Percentiles rank a stretch among this genome's conserved stretches.
Conservation (phyloP, 129 eudicot genomes). For the Apium graveolens region DNA sequence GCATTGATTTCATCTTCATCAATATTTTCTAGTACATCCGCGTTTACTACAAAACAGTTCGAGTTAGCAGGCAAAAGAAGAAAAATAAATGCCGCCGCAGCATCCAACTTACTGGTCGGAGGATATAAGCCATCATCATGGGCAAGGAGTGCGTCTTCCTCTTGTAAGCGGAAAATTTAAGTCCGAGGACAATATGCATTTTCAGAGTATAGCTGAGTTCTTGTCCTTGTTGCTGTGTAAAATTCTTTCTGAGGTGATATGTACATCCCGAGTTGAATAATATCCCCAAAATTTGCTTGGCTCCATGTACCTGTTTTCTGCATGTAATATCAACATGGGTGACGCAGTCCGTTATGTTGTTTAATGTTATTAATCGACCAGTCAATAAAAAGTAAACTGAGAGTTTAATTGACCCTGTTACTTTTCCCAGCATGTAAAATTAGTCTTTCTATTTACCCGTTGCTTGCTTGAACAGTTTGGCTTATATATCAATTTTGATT, state of each 20-base stretch:
- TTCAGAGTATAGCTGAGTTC: neutral
- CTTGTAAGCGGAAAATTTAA: constrained; percentile 18
- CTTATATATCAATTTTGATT: too few species aligned
- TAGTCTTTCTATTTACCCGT: neutral
- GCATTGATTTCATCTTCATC: constrained; percentile 58
- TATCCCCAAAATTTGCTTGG: neutral
- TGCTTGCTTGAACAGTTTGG: neutral
- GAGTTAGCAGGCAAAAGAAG: constrained; percentile 71
- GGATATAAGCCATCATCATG: constrained; percentile 78
- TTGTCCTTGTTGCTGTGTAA: constrained; percentile 1
- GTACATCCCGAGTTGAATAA: neutral
- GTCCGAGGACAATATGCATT: neutral
- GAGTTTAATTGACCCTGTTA: neutral
- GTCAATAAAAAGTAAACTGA: neutral
- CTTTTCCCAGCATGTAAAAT: too few species aligned
- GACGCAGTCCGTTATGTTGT: neutral
- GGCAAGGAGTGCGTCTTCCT: constrained; percentile 34
- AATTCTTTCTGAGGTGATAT: neutral
- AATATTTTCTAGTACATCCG: constrained; percentile 41
- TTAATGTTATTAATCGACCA: neutral
- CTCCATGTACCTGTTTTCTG: neutral
- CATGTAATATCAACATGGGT: neutral
- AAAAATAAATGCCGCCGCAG: constrained; percentile 65
- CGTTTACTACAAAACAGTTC: constrained; percentile 31
- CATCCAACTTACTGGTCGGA: constrained; percentile 54